These are phyloP conservation scores for Cinnamomum chago DNA, from an alignment of 164 flowering plant species.

Conservation along the genomic window DNA sequence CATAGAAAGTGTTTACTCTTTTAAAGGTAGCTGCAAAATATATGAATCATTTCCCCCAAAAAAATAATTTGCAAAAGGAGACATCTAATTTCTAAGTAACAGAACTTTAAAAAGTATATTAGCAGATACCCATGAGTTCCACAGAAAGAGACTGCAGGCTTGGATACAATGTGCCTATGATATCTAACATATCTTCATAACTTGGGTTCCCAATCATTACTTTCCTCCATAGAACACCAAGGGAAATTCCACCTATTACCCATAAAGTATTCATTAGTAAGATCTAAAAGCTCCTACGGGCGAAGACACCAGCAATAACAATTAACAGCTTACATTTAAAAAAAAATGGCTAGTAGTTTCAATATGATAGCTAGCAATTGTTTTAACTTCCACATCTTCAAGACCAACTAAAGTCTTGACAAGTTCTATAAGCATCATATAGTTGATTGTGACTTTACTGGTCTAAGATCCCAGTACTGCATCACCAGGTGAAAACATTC, in stretches of 20 bases:
- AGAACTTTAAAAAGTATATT: not conserved
- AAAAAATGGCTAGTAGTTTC: too few species aligned
- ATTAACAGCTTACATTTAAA: too few species aligned
- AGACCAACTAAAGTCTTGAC: too few species aligned
- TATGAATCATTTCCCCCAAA: not conserved
- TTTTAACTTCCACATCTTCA: too few species aligned
- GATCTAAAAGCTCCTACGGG: not conserved
- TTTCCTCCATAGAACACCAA: constrained; percentile 69
- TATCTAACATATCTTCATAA: constrained; percentile 47
- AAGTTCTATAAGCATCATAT: too few species aligned
- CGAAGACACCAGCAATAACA: not conserved
- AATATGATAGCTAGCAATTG: too few species aligned
- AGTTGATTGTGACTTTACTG: too few species aligned
- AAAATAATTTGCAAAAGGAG: not conserved
- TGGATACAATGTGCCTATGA: constrained; percentile 62
- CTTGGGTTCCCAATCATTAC: constrained; percentile 55
- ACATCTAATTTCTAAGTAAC: too few species aligned
- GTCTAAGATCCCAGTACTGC: too few species aligned
- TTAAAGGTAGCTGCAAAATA: constrained; percentile 59
- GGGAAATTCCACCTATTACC: constrained; percentile 40
- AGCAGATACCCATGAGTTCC: constrained; percentile 53
- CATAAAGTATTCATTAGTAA: constrained; percentile 7
- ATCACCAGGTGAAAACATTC: too few species aligned
- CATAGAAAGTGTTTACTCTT: constrained; percentile 31
- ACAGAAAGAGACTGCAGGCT: constrained; percentile 42